Evolutionary conservation across 1,284 basidiomycete species (phyloP).

Genomic region (Leccinum fallax): DNA sequence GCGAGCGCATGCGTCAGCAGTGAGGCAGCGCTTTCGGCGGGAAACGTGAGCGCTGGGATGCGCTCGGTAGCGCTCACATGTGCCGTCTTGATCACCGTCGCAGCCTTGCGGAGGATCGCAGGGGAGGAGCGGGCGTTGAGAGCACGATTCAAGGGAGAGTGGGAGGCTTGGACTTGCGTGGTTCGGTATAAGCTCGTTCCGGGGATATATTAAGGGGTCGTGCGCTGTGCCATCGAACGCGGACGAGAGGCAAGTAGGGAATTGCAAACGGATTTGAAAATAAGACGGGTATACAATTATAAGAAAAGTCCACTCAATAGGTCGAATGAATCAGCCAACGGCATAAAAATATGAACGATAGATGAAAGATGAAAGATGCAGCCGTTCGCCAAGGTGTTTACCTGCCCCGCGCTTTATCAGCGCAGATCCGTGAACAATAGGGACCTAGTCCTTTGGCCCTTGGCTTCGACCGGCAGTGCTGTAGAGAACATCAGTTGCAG

Average conservation of each 20-base stretch:
- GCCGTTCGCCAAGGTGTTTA: not conserved
- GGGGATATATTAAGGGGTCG: conserved; percentile 22
- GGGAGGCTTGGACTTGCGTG: conserved; percentile 21
- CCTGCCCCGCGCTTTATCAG: conserved; percentile 19
- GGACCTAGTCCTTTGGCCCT: conserved; percentile 13
- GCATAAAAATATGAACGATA: not conserved
- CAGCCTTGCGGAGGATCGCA: conserved; percentile 14
- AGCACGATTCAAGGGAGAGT: conserved; percentile 21
- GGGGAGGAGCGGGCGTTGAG: conserved; percentile 17
- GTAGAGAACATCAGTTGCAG: not conserved
- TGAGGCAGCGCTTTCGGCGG: not conserved
- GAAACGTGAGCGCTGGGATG: not conserved
- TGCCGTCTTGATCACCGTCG: conserved; percentile 7
- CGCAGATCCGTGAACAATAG: conserved; percentile 29
- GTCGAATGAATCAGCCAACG: conserved; percentile 9
- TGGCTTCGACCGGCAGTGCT: conserved; percentile 23
- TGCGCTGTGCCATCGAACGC: not conserved
- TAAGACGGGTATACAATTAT: conserved; percentile 1
- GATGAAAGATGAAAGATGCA: not conserved
- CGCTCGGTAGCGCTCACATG: conserved; percentile 13
- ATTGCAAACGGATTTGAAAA: not conserved
- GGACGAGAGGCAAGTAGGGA: not conserved
- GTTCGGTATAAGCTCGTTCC: conserved; percentile 26
- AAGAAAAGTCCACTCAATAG: not conserved
- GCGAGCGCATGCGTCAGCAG: not conserved